A percentile compares a stretch with the other conserved stretches of the same genome.
Evolutionary conservation across 345 rosid species (phyloP).

Genomic region (Carallia pectinifolia): DNA sequence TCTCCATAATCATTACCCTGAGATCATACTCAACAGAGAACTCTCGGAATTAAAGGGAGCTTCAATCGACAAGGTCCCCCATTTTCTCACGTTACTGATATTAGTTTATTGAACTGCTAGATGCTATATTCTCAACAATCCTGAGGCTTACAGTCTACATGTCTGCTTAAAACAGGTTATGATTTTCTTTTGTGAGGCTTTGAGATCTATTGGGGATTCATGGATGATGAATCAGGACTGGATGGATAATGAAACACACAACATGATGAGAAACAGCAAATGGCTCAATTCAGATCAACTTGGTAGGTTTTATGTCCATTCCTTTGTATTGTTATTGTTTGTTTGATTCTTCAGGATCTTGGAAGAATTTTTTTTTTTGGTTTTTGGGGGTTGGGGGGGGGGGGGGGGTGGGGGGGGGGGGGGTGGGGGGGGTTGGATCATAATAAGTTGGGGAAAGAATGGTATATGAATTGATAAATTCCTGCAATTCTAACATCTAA

Average conservation of each 20-base stretch:
- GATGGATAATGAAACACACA: constrained; percentile 43
- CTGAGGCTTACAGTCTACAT: constrained; percentile 1
- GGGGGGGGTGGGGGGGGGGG: no score
- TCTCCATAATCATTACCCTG: constrained; percentile 61
- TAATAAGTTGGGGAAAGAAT: no score
- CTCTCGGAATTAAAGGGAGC: constrained; percentile 44
- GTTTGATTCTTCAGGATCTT: neutral
- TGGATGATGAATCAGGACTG: constrained; percentile 53
- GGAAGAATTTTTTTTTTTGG: neutral
- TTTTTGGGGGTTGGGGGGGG: no score
- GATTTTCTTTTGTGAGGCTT: constrained; percentile 42
- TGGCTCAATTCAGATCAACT: constrained; percentile 40
- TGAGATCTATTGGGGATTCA: constrained; percentile 64
- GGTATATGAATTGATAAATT: neutral
- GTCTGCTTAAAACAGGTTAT: constrained; percentile 42
- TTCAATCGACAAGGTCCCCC: constrained; percentile 50
- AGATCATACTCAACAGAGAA: constrained; percentile 43
- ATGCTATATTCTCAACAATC: neutral
- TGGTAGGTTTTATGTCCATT: constrained; percentile 35
- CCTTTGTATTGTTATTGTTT: neutral
- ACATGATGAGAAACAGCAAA: constrained; percentile 37
- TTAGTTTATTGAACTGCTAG: neutral
- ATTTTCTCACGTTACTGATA: neutral
- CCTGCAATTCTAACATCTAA: neutral
- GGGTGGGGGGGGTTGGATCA: no score